Base-by-base conservation (phyloP, 78 protist species). In the Dictyostelium capitatum region DNA sequence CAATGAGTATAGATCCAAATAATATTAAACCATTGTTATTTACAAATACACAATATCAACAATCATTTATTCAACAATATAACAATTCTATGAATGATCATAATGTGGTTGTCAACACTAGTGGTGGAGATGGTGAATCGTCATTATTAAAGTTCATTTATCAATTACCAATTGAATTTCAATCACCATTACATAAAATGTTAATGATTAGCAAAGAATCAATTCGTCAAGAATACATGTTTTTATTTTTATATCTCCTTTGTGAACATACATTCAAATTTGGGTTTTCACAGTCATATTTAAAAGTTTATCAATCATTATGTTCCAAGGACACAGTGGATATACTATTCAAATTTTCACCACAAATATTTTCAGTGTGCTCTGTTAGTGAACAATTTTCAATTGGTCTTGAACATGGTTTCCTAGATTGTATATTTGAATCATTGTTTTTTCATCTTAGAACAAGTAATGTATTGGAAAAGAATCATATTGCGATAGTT, bases 191-290 rank as follows among this genome's bases (percentile, higher is more conserved):
- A 6, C 30, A 43, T 4, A 41, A 17, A 3, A 25, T 87, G 3
- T n/a, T 83, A 41, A 17, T 50, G 23, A 23, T 77, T 47, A 56
- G 23, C 1, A 30, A 46, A 32, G 64, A 20, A 12, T 69, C 11
- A 4, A 25, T 87, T 7, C 7, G 53, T 19, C 32, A 30, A 12
- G 65, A 87, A 19, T 25, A 57, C 23, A 51, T 77, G 50, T 64
- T 32, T 48, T 53, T 87, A 37, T 59, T 87, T 30, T 51, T 87
- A 32, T 87, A 23, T 25, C 32, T 87, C 8, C 62, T 87, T 4
- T 87, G 93, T 23, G 93, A 87, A 37, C 83, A 77, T 64, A 19
- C 79, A 20, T 87, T 87, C 28, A 87, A 87, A 37, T 56, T 87
- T 87, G 93, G 93, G 3, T 87, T 87, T 25, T 59, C 79, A 4